Evolutionary conservation across 2,329 filamentous ascomycete genomes (phyloP), one percentile per base, ranked within the genome.

Genomic region (Fusarium sp.): DNA sequence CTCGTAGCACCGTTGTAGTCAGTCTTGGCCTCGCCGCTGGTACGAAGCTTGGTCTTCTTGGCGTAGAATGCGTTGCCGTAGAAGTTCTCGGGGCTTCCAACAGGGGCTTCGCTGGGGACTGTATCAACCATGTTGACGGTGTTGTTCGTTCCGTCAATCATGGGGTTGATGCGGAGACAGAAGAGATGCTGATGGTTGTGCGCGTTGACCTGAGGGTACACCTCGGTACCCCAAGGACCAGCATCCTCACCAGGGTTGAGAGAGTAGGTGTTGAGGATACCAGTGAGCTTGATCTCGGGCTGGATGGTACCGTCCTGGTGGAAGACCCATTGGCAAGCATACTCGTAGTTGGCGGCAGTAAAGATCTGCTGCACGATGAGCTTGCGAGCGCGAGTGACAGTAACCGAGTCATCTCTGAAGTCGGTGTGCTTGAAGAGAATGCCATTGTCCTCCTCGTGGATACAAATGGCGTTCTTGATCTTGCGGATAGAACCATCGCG

Each of bases 101-200:
- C 92, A 6, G 93, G 92, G 1, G 90, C 94, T 0, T 92, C 87
- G 0, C 92, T 92, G 1, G 88, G 86, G 1, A 91, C 87, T 1
- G 94, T 92, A 76, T 98, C 95, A 14, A 92, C 91, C 83, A 95
- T 90, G 85, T 94, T 96, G 67, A 98, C 87, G 0, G 94, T 95
- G 81, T 98, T 98, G 72, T 92, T 88, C 1, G 92, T 90, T 0
- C 95, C 95, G 79, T 98, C 95, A 64, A 98, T 89, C 79, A 96
- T 96, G 35, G 95, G 90, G 80, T 98, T 93, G 49, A 98, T 86
- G 46, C 95, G 93, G 49, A 98, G 85, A 80, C 94, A 98, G 89
- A 98, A 98, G 35, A 98, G 88, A 82, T 98, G 95, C 83, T 98
- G 95, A 82, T 98, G 95, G 85, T 98, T 98, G 84, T 98, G 95